Conservation (phyloP, 2,329 filamentous ascomycete genomes). For the Colletotrichum scovillei region DNA sequence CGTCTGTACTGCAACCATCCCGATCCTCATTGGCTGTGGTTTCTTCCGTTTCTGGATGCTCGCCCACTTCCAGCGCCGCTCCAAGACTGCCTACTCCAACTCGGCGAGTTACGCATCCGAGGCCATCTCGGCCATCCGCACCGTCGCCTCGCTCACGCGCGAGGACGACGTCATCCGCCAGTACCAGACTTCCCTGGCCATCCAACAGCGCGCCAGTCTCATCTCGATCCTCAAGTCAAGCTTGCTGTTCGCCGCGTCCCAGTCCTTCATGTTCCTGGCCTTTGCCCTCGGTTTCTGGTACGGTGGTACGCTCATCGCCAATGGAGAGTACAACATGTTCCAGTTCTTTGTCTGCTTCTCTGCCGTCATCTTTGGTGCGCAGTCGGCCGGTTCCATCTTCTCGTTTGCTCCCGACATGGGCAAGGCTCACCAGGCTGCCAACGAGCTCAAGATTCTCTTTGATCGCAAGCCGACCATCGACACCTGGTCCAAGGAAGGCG, state of each 20-base stretch:
- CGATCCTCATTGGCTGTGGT: conserved; percentile 82
- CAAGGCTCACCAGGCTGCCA: conserved; percentile 88
- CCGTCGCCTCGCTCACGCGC: conserved; percentile 89
- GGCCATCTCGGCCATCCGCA: conserved; percentile 92
- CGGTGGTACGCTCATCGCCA: conserved; percentile 80
- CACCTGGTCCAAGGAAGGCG: conserved; percentile 79
- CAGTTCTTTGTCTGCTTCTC: conserved; percentile 95
- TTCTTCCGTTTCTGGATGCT: conserved; percentile 90
- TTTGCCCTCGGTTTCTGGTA: conserved; percentile 95
- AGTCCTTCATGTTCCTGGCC: conserved; percentile 85
- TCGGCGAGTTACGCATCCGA: conserved; percentile 93
- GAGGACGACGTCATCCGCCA: conserved; percentile 82
- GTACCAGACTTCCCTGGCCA: conserved; percentile 75
- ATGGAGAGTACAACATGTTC: conserved; percentile 78
- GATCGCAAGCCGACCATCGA: conserved; percentile 87
- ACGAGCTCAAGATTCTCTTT: conserved; percentile 83
- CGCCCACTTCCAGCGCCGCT: conserved; percentile 80
- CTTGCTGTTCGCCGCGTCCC: conserved; percentile 82
- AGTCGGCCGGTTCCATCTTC: conserved; percentile 91
- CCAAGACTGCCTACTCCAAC: conserved; percentile 81
- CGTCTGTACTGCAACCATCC: conserved; percentile 83
- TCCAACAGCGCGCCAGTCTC: conserved; percentile 75
- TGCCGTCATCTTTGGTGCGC: conserved; percentile 88
- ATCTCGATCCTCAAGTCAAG: conserved; percentile 82
- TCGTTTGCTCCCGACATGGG: conserved; percentile 93